Conservation (phyloP, 805 yeast species). For the Candida incommunis region DNA sequence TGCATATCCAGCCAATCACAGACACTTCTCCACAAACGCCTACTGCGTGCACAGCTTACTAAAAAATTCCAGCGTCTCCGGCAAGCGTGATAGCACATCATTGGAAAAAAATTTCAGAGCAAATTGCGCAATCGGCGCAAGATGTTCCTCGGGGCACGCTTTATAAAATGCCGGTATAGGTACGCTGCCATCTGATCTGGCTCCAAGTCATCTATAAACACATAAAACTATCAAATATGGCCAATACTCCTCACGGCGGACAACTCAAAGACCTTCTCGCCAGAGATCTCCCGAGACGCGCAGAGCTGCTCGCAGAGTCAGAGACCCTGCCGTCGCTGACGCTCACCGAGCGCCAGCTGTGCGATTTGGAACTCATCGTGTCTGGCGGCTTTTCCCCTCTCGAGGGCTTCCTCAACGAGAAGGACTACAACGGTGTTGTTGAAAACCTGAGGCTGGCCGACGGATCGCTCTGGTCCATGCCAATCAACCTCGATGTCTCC, state of each 20-base stretch:
- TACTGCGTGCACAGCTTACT: too few species aligned
- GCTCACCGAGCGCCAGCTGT: constrained; percentile 76
- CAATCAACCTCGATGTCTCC: constrained; percentile 74
- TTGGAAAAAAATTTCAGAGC: neutral
- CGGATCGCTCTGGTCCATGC: constrained; percentile 83
- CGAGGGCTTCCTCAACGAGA: constrained; percentile 53
- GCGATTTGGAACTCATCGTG: constrained; percentile 82
- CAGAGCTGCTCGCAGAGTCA: constrained; percentile 44
- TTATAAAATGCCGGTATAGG: neutral
- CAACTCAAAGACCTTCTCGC: constrained; percentile 68
- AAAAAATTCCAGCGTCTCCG: too few species aligned
- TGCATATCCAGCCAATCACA: too few species aligned
- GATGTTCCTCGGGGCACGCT: neutral
- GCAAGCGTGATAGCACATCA: neutral
- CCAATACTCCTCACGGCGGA: constrained; percentile 80
- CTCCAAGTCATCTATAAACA: neutral
- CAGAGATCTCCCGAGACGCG: constrained; percentile 57
- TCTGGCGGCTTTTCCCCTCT: constrained; percentile 92
- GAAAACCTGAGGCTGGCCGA: constrained; percentile 51
- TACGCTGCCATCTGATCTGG: too few species aligned
- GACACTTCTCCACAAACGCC: too few species aligned
- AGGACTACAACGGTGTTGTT: constrained; percentile 57
- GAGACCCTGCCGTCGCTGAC: constrained; percentile 28
- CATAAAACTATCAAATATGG: constrained; percentile 17
- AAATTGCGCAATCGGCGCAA: constrained; percentile 1